phyloP scores from a whole-genome alignment of 768 basidiomycete species.

The Sporobolomyces phaffii region DNA sequence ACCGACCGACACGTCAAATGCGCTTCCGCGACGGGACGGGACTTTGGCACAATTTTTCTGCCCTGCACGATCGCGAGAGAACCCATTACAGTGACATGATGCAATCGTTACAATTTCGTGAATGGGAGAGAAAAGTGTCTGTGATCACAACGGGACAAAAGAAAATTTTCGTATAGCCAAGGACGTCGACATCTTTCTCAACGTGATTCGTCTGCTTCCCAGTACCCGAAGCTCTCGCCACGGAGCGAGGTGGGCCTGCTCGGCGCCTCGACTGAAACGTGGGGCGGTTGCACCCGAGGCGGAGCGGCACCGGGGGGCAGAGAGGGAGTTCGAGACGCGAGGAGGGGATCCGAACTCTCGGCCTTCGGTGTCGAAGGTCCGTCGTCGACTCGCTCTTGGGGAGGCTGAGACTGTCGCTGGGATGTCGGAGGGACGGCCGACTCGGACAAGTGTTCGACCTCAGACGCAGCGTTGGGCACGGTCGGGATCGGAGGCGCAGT shows the following conservation, averaged over 20 bases:
- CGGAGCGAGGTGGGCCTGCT: slow-evolving; percentile 10
- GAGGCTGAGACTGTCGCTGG: neutral
- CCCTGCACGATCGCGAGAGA: too few relatives aligned
- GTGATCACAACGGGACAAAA: too few relatives aligned
- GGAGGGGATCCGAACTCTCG: slow-evolving; percentile 13
- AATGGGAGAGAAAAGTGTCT: slow-evolving; percentile 16
- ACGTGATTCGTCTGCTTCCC: neutral
- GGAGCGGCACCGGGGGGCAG: slow-evolving; percentile 6
- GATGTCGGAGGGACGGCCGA: neutral
- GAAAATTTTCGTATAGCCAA: too few relatives aligned
- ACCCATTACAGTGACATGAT: too few relatives aligned
- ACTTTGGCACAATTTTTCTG: too few relatives aligned
- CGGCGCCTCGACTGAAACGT: slow-evolving; percentile 35
- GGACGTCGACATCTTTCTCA: too few relatives aligned
- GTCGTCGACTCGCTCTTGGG: neutral
- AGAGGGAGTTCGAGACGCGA: neutral
- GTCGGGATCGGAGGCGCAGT: neutral
- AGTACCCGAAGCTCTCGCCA: slow-evolving; percentile 4
- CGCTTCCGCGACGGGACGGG: too few relatives aligned
- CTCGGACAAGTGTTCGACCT: neutral
- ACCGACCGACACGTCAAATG: neutral
- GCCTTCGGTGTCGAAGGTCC: neutral
- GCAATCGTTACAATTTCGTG: too few relatives aligned
- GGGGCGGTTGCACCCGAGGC: slow-evolving; percentile 12
- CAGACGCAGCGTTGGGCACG: neutral